phyloP scores from a whole-genome alignment of 2,329 filamentous ascomycete genomes.

The Fusarium udum region DNA sequence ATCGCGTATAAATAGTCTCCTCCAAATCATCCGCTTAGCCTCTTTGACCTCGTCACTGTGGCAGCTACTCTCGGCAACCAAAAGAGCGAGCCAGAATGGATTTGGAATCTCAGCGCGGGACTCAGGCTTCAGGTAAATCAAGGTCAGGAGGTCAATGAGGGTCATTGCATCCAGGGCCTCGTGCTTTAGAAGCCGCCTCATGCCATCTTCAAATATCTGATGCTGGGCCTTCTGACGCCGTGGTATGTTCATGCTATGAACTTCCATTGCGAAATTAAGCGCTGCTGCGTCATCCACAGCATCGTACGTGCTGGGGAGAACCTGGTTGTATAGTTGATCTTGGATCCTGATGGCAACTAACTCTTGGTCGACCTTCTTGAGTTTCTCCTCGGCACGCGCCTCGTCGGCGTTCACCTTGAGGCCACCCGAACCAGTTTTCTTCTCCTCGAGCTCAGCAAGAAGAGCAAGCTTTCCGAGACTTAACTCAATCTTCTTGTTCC shows the following conservation, averaged over 20 bases:
- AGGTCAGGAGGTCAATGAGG: constrained; percentile 80
- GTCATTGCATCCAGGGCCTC: constrained; percentile 73
- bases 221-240: constrained; percentile 72
- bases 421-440: constrained; percentile 44
- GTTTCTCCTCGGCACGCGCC: constrained; percentile 52
- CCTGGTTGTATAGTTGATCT: constrained; percentile 75
- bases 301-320: constrained; percentile 72
- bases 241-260: constrained; percentile 65
- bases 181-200: constrained; percentile 76
- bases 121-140: constrained; percentile 66
- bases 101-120: constrained; percentile 63
- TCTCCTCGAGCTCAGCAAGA: constrained; percentile 67
- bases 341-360: constrained; percentile 81
- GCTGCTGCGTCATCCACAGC: constrained; percentile 85
- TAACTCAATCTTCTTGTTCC: constrained; percentile 93
- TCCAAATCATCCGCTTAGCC: constrained; percentile 78
- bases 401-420: constrained; percentile 52
- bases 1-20: constrained; percentile 83
- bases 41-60: constrained; percentile 66
- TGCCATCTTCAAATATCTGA: constrained; percentile 74
- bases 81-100: constrained; percentile 80
- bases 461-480: constrained; percentile 86
- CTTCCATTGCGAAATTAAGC: constrained; percentile 77
- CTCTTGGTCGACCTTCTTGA: constrained; percentile 68
- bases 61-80: constrained; percentile 65